phyloP scores from a whole-genome alignment of 2,329 filamentous ascomycete genomes.

The Zymoseptoria ardabiliae region DNA sequence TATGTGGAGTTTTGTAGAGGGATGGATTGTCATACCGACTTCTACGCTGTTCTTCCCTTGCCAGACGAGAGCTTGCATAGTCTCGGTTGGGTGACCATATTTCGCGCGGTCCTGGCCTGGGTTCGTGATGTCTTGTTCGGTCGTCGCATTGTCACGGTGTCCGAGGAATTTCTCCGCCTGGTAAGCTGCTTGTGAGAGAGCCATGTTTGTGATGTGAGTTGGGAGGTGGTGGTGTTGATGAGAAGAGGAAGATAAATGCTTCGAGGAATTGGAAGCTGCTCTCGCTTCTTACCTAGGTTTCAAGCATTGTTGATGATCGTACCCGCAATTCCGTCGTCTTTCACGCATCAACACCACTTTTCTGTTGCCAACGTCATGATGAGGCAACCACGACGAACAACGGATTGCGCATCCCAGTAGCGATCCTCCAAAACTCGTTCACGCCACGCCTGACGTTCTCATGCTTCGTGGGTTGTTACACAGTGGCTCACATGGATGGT shows the following conservation, averaged over 20 bases:
- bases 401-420: not conserved
- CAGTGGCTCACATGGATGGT: not conserved
- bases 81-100: constrained; percentile 49
- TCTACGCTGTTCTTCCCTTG: constrained; percentile 72
- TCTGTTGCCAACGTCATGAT: not conserved
- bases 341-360: not conserved
- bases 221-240: no score
- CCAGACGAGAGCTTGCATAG: constrained; percentile 73
- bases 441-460: not conserved
- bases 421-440: not conserved
- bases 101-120: constrained; percentile 46
- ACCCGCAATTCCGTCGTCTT: not conserved
- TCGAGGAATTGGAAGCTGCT: not conserved
- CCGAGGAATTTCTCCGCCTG: constrained; percentile 60
- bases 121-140: constrained; percentile 61
- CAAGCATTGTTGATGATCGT: not conserved
- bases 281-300: not conserved
- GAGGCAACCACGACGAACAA: not conserved
- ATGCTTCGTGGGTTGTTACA: not conserved
- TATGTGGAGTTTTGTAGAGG: not conserved
- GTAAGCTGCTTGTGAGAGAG: constrained; percentile 59
- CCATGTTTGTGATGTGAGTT: constrained; percentile 20
- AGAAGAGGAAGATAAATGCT: not conserved
- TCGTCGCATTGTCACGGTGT: constrained; percentile 58
- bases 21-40: constrained; percentile 42